Evolutionary conservation across 768 basidiomycete species (phyloP).

Genomic region (Podaxis mareebaensis): DNA sequence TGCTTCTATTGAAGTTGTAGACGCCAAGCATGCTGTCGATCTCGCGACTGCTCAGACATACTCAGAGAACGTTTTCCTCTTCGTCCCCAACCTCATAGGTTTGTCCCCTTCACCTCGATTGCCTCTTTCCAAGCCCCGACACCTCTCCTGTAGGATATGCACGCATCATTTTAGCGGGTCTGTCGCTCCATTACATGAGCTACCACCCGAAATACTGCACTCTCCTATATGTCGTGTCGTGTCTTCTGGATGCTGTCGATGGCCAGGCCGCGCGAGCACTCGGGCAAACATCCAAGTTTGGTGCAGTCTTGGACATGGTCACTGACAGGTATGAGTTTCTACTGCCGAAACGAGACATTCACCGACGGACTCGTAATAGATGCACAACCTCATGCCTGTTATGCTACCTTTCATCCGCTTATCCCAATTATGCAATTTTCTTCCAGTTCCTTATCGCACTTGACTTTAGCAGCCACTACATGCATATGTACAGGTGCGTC

Average conservation of each 20-base stretch:
- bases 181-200: slow-evolving; percentile 91
- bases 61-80: slow-evolving; percentile 96
- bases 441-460: slow-evolving; percentile 97
- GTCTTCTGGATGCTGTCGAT: slow-evolving; percentile 93
- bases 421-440: slow-evolving; percentile 78
- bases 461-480: slow-evolving; percentile 98
- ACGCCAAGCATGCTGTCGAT: slow-evolving; percentile 84
- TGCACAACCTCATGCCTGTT: slow-evolving; percentile 96
- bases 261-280: slow-evolving; percentile 89
- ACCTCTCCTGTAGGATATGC: slow-evolving; percentile 66
- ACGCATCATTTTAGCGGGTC: slow-evolving; percentile 85
- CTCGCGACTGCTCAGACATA: slow-evolving; percentile 84
- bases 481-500: slow-evolving; percentile 97
- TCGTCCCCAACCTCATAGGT: slow-evolving; percentile 97
- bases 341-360: neutral
- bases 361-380: slow-evolving; percentile 39
- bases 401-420: slow-evolving; percentile 90
- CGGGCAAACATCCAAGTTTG: slow-evolving; percentile 93
- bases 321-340: slow-evolving; percentile 81
- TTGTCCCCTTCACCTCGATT: slow-evolving; percentile 27
- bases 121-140: slow-evolving; percentile 19
- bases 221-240: slow-evolving; percentile 84
- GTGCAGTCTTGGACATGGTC: slow-evolving; percentile 98
- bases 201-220: slow-evolving; percentile 94
- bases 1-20: slow-evolving; percentile 67